These are phyloP conservation scores for Leccinum fibrillosum DNA, from an alignment of 768 basidiomycete species.

Conservation along the genomic window DNA sequence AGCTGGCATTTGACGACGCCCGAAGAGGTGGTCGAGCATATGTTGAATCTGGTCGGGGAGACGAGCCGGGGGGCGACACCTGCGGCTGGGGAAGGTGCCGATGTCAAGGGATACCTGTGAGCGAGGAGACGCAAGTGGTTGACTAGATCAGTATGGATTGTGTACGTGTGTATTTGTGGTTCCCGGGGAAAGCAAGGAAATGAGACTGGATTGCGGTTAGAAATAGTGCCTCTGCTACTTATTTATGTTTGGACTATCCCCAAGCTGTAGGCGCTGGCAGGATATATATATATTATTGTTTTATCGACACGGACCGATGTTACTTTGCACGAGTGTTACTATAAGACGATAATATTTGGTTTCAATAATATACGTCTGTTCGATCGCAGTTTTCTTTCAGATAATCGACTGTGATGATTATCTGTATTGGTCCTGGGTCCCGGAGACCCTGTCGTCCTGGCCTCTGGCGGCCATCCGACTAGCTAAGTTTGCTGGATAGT, in stretches of 20 bases:
- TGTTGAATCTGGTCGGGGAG: conserved; percentile 59
- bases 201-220: neutral
- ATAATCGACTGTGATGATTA: neutral
- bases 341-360: neutral
- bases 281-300: neutral
- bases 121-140: neutral
- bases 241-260: neutral
- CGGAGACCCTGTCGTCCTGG: too few species aligned
- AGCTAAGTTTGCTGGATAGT: neutral
- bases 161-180: neutral
- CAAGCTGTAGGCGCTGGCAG: neutral
- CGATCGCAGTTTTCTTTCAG: neutral
- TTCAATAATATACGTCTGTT: neutral
- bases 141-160: neutral
- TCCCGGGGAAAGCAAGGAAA: neutral
- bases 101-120: conserved; percentile 21
- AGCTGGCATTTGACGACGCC: conserved; percentile 91
- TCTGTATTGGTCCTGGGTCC: too few species aligned
- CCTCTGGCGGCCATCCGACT: neutral
- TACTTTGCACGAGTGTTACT: neutral
- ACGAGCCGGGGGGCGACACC: neutral
- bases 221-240: neutral
- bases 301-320: neutral
- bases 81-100: neutral
- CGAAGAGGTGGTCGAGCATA: conserved; percentile 78